Conservation (phyloP, 345 rosid genomes). For the Syzygium grande region DNA sequence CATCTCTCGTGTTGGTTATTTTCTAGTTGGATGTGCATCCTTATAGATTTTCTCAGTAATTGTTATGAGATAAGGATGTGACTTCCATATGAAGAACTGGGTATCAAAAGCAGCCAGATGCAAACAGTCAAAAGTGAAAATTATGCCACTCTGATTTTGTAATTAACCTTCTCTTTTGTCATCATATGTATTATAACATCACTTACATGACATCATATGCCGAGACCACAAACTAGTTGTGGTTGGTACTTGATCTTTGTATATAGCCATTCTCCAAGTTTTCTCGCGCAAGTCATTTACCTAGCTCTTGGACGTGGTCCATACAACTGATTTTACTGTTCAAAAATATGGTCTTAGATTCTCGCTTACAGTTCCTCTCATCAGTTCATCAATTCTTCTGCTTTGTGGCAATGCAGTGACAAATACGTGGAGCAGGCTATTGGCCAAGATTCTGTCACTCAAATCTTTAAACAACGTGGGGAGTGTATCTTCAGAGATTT, state of each 20-base stretch:
- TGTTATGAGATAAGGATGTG: not conserved
- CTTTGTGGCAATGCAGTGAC: slow-evolving; percentile 17
- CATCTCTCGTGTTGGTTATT: not conserved
- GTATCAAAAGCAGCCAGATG: not conserved
- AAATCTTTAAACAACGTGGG: slow-evolving; percentile 26
- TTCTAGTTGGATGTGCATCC: not conserved
- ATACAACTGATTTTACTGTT: not conserved
- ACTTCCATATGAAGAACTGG: not conserved
- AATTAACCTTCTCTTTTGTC: not conserved
- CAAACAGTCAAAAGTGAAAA: not conserved
- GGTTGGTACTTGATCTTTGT: not conserved
- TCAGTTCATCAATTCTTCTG: not conserved
- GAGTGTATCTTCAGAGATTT: slow-evolving; percentile 36
- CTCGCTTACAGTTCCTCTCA: not conserved
- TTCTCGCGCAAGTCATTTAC: not conserved
- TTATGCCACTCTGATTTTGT: not conserved
- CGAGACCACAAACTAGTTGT: not conserved
- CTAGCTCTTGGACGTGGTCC: not conserved
- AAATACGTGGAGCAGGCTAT: slow-evolving; percentile 24
- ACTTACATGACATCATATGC: not conserved
- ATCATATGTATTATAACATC: not conserved
- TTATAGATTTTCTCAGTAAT: not conserved
- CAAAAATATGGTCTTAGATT: not conserved
- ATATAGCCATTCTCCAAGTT: not conserved
- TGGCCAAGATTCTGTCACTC: slow-evolving; percentile 25